These are phyloP conservation scores for Wickerhamiella bombiphila DNA, from an alignment of 805 yeast species.

Conservation along the genomic window DNA sequence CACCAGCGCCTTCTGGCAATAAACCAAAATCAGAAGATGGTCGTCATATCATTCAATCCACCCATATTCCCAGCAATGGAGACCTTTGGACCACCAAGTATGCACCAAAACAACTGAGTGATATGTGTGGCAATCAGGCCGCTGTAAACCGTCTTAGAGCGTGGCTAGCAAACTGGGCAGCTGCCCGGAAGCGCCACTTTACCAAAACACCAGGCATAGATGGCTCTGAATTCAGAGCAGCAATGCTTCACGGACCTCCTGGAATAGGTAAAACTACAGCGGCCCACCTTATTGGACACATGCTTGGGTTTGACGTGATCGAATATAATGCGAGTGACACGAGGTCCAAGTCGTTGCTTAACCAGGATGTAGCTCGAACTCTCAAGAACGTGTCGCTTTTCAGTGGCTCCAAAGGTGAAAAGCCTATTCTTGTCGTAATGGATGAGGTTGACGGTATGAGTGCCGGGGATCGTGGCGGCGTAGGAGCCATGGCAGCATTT, in stretches of 20 bases:
- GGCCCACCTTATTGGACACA: conserved; percentile 70
- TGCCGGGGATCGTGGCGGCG: conserved; percentile 98
- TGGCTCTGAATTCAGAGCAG: conserved; percentile 62
- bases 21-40: not conserved
- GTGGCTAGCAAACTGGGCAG: conserved; percentile 74
- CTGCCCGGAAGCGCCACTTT: conserved; percentile 39
- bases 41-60: not conserved
- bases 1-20: not conserved
- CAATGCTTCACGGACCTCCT: conserved; percentile 80
- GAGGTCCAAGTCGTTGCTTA: conserved; percentile 65
- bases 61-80: not conserved
- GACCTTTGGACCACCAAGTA: conserved; percentile 86
- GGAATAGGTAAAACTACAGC: conserved; percentile 91
- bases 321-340: conserved; percentile 88
- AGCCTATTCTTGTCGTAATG: conserved; percentile 68
- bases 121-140: conserved; percentile 84
- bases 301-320: conserved; percentile 61
- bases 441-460: conserved; percentile 99
- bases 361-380: conserved; percentile 51
- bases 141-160: conserved; percentile 46
- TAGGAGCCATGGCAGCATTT: conserved; percentile 79
- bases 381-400: conserved; percentile 69
- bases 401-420: conserved; percentile 40
- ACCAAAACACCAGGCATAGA: conserved; percentile 38
- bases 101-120: conserved; percentile 64